phyloP scores from a whole-genome alignment of 306 rosid species.

The Leucaena leucocephala region DNA sequence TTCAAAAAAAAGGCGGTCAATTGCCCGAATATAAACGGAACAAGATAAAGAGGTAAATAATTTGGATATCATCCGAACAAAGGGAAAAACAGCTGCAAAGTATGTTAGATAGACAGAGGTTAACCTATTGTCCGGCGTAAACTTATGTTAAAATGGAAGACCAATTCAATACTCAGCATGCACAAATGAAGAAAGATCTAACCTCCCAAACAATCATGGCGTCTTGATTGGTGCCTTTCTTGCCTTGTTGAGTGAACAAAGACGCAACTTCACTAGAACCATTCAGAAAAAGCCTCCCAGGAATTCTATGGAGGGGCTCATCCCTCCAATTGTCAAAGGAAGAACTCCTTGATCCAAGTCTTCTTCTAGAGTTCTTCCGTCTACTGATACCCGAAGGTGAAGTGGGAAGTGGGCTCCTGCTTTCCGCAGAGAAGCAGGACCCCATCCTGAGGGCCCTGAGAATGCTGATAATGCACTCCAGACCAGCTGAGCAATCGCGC shows the following conservation, averaged over 20 bases:
- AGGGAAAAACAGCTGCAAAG: conserved; percentile 20
- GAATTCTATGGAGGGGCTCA: conserved; percentile 72
- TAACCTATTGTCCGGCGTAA: neutral
- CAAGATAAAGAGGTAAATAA: neutral
- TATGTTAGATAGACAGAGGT: neutral
- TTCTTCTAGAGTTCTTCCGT: conserved; percentile 47
- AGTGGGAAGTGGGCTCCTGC: conserved; percentile 84
- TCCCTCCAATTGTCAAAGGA: conserved; percentile 77
- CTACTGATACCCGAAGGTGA: conserved; percentile 57
- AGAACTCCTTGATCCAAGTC: conserved; percentile 56
- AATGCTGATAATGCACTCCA: conserved; percentile 89
- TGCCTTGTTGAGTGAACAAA: conserved; percentile 92
- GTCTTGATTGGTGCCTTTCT: conserved; percentile 95
- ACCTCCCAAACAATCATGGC: conserved; percentile 99
- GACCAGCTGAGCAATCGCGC: conserved; percentile 53
- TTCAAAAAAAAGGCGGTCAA: neutral
- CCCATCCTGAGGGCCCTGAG: conserved; percentile 99
- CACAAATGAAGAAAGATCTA: conserved; percentile 30
- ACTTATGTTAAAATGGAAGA: neutral
- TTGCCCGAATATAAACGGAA: conserved; percentile 3
- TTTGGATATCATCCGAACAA: conserved; percentile 32
- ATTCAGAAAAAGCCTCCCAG: conserved; percentile 75
- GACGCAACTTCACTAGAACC: conserved; percentile 77
- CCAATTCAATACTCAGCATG: neutral
- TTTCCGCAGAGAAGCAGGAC: conserved; percentile 97